These are phyloP conservation scores for Prinsepia uniflora DNA, from an alignment of 306 rosid species.

Conservation along the genomic window DNA sequence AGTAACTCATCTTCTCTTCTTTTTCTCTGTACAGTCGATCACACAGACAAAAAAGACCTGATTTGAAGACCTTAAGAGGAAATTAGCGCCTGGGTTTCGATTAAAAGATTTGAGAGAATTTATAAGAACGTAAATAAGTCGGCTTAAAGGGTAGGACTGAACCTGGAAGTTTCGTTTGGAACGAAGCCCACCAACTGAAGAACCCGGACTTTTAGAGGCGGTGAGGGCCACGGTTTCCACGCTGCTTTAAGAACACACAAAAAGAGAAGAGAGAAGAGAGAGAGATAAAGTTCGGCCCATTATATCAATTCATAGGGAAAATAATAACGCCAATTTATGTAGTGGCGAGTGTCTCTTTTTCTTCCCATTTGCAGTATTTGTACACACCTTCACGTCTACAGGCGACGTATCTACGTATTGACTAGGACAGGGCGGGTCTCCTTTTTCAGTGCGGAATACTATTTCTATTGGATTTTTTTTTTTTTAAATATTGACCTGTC, in stretches of 20 bases:
- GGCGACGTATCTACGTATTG: too few relatives aligned
- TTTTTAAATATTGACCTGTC: too few relatives aligned
- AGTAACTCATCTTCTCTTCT: slow-evolving; percentile 57
- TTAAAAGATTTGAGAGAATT: not conserved
- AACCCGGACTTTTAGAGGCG: not conserved
- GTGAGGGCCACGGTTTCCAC: not conserved
- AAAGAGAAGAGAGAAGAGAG: not conserved
- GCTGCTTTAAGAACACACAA: not conserved
- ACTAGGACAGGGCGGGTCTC: too few relatives aligned
- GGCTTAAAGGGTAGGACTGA: not conserved
- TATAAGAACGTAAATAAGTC: not conserved
- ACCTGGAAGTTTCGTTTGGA: slow-evolving; percentile 10
- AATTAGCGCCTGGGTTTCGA: not conserved
- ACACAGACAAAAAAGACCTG: not conserved
- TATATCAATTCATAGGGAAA: too few relatives aligned
- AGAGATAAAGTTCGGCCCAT: not conserved
- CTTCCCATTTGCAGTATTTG: too few relatives aligned
- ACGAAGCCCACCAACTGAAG: not conserved
- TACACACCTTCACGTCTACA: too few relatives aligned
- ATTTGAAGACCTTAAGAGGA: not conserved
- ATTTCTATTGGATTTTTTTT: too few relatives aligned
- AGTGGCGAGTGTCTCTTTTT: too few relatives aligned
- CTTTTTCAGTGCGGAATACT: too few relatives aligned
- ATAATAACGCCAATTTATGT: not conserved
- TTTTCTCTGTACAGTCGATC: not conserved